phyloP scores from a whole-genome alignment of 257 asterid genomes.

The Leonotis leonurus region DNA sequence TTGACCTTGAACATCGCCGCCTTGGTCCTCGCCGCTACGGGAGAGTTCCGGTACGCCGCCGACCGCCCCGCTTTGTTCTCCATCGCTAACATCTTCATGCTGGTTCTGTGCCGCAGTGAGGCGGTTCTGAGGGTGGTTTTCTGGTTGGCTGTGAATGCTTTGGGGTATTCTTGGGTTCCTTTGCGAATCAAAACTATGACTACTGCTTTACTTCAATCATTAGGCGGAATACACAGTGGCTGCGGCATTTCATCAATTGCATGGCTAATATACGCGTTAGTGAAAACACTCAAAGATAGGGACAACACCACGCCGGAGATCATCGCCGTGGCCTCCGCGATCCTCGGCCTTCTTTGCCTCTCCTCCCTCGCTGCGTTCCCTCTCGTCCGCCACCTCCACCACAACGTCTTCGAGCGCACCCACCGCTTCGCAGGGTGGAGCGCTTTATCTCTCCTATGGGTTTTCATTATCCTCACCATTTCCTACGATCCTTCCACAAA shows the following conservation, averaged over 20 bases:
- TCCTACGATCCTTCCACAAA: conserved; percentile 42
- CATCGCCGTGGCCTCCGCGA: conserved; percentile 38
- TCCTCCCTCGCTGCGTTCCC: conserved; percentile 64
- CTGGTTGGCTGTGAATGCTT: conserved; percentile 49
- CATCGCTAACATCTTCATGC: conserved; percentile 44
- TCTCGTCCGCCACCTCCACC: conserved; percentile 77
- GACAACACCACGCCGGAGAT: conserved; percentile 42
- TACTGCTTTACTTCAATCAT: conserved; percentile 53
- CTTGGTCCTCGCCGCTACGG: conserved; percentile 48
- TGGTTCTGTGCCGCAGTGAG: conserved; percentile 66
- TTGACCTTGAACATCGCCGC: conserved; percentile 30
- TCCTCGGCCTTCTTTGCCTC: conserved; percentile 42
- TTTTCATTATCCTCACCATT: conserved; percentile 37
- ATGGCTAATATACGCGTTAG: conserved; percentile 55
- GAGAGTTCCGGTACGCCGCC: conserved; percentile 42
- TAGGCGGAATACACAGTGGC: conserved; percentile 74
- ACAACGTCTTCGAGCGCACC: conserved; percentile 61
- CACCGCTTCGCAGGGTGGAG: conserved; percentile 68
- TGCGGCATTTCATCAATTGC: conserved; percentile 67
- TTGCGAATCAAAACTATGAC: conserved; percentile 36
- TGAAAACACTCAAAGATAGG: conserved; percentile 37
- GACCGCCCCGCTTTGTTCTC: conserved; percentile 41
- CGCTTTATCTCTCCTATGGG: conserved; percentile 53
- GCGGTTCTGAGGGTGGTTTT: conserved; percentile 44
- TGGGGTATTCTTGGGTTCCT: conserved; percentile 59